Evolutionary conservation across 2,329 filamentous ascomycete species (phyloP), one percentile per base, ranked within the genome.

Genomic region (Lachnum nothofagi): DNA sequence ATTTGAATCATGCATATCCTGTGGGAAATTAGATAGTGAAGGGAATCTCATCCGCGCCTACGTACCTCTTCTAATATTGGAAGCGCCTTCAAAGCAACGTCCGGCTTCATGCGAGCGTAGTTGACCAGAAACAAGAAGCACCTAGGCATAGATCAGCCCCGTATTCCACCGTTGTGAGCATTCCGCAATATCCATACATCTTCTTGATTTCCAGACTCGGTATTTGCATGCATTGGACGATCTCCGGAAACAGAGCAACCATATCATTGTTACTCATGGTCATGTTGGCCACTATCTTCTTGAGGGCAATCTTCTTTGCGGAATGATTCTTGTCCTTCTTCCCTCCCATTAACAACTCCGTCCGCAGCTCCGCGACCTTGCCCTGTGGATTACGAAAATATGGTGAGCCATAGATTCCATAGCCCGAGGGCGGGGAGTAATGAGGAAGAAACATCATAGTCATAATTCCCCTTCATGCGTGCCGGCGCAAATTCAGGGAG

Each of bases 261-360:
- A 98, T 98, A 70, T 98, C 93, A 66, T 97, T 98, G 73, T 98
- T 98, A 80, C 91, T 97, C 93, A 98, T 98, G 57, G 93, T 98
- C 93, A 98, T 98, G 68, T 98, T 98, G 67, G 93, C 93, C 62
- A 98, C 93, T 60, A 98, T 97, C 78, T 96, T 96, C 79, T 98
- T 98, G 55, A 98, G 78, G 9, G 93, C 91, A 65, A 96, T 94
- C 80, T 97, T 97, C 78, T 97, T 98, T 58, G 83, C 82, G 38
- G 85, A 80, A 71, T 89, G 86, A 72, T 94, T 95, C 79, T 96
- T 97, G 74, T 98, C 93, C 75, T 97, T 98, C 77, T 95, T 96
- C 59, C 88, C 86, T 67, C 90, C 90, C 70, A 85, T 88, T 70
- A 90, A 91, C 67, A 98, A 81, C 76, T 98, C 93, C 67, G 87